Evolutionary conservation across 2,329 filamentous ascomycete genomes (phyloP).

Genomic region (Meredithiella fracta): DNA sequence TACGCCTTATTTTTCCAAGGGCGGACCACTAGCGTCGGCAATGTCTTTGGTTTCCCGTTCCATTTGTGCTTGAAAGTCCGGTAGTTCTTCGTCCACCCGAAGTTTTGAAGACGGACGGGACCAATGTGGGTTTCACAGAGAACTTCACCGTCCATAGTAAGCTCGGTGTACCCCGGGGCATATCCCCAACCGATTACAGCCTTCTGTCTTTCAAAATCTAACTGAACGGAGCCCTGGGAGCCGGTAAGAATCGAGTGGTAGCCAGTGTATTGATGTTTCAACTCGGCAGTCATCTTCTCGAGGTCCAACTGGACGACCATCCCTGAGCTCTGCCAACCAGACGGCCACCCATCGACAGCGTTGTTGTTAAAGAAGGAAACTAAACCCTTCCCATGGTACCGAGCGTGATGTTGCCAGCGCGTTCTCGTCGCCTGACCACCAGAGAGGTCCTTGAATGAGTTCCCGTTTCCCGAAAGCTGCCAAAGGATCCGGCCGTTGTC

Average conservation of each 20-base stretch:
- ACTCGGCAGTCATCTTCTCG: slow-evolving; percentile 27
- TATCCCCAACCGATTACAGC: slow-evolving; percentile 41
- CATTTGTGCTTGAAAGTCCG: slow-evolving; percentile 37
- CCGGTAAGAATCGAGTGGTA: slow-evolving; percentile 32
- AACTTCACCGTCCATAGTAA: slow-evolving; percentile 29
- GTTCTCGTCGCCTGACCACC: slow-evolving; percentile 25
- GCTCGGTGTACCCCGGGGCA: slow-evolving; percentile 31
- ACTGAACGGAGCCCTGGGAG: slow-evolving; percentile 35
- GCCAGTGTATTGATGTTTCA: slow-evolving; percentile 31
- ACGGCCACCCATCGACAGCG: slow-evolving; percentile 29
- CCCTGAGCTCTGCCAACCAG: slow-evolving; percentile 26
- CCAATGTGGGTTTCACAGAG: slow-evolving; percentile 37
- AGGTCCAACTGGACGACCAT: slow-evolving; percentile 32
- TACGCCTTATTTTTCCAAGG: slow-evolving; percentile 21
- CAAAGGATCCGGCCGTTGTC: slow-evolving; percentile 33
- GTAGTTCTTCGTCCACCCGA: slow-evolving; percentile 31
- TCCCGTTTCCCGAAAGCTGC: slow-evolving; percentile 34
- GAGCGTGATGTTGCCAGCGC: slow-evolving; percentile 36
- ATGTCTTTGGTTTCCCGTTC: slow-evolving; percentile 27
- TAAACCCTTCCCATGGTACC: slow-evolving; percentile 29
- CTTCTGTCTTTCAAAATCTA: slow-evolving; percentile 33
- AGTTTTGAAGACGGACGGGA: slow-evolving; percentile 21
- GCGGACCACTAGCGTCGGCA: slow-evolving; percentile 19
- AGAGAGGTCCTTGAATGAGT: slow-evolving; percentile 22
- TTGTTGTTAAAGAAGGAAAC: slow-evolving; percentile 38